Conservation (phyloP, 805 yeast species). For the Wickerhamomyces strasburgensis region DNA sequence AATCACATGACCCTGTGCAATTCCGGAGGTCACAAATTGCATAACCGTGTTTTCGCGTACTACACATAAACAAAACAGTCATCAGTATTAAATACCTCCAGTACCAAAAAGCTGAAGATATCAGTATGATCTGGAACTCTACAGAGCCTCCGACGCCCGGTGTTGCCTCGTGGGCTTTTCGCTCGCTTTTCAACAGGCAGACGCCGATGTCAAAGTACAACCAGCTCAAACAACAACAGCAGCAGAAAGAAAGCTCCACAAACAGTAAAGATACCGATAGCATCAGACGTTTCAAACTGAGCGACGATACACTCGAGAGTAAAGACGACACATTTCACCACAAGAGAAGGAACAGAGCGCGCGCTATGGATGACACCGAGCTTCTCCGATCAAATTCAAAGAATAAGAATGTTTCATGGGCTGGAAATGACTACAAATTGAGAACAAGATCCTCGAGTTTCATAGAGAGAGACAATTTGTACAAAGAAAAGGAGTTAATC, state of each 20-base stretch:
- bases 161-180: slow-evolving; percentile 24
- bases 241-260: background rate
- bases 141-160: slow-evolving; percentile 25
- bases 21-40: no score
- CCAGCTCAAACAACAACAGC: slow-evolving; percentile 8
- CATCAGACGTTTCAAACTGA: background rate
- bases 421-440: slow-evolving; percentile 7
- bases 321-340: slow-evolving; percentile 17
- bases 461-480: slow-evolving; percentile 6
- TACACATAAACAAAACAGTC: no score
- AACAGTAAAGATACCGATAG: no score
- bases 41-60: no score
- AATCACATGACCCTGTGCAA: no score
- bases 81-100: no score
- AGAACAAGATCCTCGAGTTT: slow-evolving; percentile 10
- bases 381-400: slow-evolving; percentile 2
- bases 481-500: slow-evolving; percentile 18
- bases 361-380: slow-evolving; percentile 3
- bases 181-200: slow-evolving; percentile 21
- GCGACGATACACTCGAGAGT: slow-evolving; percentile 5
- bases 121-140: slow-evolving; percentile 3
- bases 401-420: slow-evolving; percentile 14
- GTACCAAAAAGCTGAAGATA: no score
- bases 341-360: slow-evolving; percentile 3
- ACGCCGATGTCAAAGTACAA: slow-evolving; percentile 25